Percentiles rank a stretch among this genome's conserved stretches.
These are phyloP conservation scores for Tetradesmus obliquus DNA, from an alignment of 139 green algal species.

Conservation along the genomic window DNA sequence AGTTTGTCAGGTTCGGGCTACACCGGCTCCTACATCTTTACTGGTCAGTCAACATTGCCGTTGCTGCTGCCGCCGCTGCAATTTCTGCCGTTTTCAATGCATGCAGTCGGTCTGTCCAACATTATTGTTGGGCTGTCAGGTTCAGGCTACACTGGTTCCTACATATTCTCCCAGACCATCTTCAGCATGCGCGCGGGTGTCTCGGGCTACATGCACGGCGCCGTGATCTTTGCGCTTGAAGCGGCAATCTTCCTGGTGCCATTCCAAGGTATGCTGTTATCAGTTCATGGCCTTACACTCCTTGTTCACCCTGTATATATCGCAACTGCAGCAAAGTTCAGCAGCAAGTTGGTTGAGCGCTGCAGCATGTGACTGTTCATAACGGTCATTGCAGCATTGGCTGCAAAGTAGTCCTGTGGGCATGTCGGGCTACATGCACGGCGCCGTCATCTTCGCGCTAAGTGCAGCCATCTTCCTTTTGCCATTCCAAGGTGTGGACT, in stretches of 20 bases:
- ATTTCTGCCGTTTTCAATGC: too few species aligned
- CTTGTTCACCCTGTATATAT: too few species aligned
- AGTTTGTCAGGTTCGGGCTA: slow-evolving; percentile 70
- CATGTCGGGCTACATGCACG: slow-evolving; percentile 58
- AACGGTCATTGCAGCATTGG: too few species aligned
- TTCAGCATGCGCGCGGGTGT: slow-evolving; percentile 69
- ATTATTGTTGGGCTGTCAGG: slow-evolving; percentile 68
- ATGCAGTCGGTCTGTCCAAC: slow-evolving; percentile 74
- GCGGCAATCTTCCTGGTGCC: slow-evolving; percentile 75
- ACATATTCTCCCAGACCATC: slow-evolving; percentile 66
- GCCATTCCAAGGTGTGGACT: slow-evolving; percentile 71
- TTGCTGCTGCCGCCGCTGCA: too few species aligned
- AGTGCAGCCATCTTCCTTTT: slow-evolving; percentile 54
- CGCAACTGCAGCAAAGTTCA: background rate
- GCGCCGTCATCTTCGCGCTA: slow-evolving; percentile 44
- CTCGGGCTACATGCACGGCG: slow-evolving; percentile 57
- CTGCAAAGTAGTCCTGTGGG: slow-evolving; percentile 54
- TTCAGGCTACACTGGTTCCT: slow-evolving; percentile 81
- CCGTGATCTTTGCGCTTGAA: slow-evolving; percentile 60
- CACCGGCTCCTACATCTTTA: slow-evolving; percentile 87
- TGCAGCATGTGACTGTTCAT: too few species aligned
- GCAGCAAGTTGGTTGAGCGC: background rate
- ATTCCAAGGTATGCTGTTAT: slow-evolving; percentile 67
- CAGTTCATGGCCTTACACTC: background rate
- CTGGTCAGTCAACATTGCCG: too few species aligned